Evolutionary conservation across 2,329 filamentous ascomycete species (phyloP), one percentile per base, ranked within the genome.

Genomic region (Colletotrichum paranaense): DNA sequence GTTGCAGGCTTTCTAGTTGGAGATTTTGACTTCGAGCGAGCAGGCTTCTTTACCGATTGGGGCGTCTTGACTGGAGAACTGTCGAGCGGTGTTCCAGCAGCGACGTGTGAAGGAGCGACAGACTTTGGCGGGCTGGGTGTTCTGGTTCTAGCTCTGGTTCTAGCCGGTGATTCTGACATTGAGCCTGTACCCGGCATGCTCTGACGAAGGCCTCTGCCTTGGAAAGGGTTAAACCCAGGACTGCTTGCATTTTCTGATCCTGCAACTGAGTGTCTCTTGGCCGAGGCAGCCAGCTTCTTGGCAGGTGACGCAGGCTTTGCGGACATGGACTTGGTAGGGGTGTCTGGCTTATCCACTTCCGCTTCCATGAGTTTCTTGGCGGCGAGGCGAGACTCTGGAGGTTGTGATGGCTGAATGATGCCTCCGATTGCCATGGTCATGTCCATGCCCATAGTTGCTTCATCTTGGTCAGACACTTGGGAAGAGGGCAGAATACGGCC

Each of bases 361-460:
- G 88, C 82, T 76, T 92, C 89, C 88, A 92, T 90, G 14, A 89
- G 79, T 59, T 86, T 85, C 78, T 89, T 91, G 9, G 87, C 89
- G 68, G 87, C 82, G 9, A 82, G 79, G 52, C 86, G 86, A 46
- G 83, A 81, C 62, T 83, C 83, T 24, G 79, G 79, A 28, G 82
- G 77, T 55, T 79, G 78, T 26, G 81, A 75, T 11, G 75, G 75
- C 81, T 84, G 80, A 79, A 93, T 83, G 63, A 94, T 93, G 9
- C 87, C 86, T 11, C 92, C 92, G 59, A 93, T 84, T 6, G 88
- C 89, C 58, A 86, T 86, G 2, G 92, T 93, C 79, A 93, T 90
- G 58, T 93, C 92, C 92, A 94, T 93, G 1, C 87, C 90, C 79
- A 88, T 86, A 1, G 89, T 91, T 63, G 82, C 77, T 4, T 82